phyloP scores from a whole-genome alignment of 345 rosid species.

The Adansonia digitata region DNA sequence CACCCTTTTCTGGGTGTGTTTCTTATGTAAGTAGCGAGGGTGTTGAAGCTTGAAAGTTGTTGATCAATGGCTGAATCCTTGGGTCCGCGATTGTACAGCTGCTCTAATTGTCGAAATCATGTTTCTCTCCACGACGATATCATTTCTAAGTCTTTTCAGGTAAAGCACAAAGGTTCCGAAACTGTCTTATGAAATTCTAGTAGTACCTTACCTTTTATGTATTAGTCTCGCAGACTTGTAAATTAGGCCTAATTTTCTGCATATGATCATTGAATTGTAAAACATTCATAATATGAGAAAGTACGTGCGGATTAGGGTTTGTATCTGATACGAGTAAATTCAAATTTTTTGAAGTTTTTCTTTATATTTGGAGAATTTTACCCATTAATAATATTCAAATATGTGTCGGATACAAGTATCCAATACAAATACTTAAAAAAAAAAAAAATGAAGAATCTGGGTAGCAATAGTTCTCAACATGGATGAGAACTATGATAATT shows the following conservation, averaged over 20 bases:
- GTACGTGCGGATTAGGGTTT: no score
- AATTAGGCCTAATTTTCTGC: not conserved
- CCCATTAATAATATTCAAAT: no score
- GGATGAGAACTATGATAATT: not conserved
- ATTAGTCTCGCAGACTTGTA: not conserved
- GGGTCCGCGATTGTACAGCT: slow-evolving; percentile 83
- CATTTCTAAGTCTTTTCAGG: slow-evolving; percentile 95
- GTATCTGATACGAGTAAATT: no score
- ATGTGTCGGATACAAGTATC: no score
- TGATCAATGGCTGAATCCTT: slow-evolving; percentile 55
- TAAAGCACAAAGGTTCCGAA: slow-evolving; percentile 26
- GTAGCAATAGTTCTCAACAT: not conserved
- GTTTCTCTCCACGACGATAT: slow-evolving; percentile 88
- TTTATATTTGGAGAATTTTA: no score
- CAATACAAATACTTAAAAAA: no score
- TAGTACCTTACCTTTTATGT: not conserved
- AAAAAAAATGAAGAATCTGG: no score
- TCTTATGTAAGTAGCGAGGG: not conserved
- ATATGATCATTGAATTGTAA: not conserved
- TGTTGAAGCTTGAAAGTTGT: slow-evolving; percentile 11
- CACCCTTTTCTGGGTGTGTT: not conserved
- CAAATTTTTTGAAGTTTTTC: no score
- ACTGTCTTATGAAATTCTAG: not conserved
- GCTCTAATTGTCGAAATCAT: slow-evolving; percentile 76
- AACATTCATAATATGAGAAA: no score